These are phyloP conservation scores for Eucalyptus viminalis DNA, from an alignment of 345 rosid species.

Conservation along the genomic window DNA sequence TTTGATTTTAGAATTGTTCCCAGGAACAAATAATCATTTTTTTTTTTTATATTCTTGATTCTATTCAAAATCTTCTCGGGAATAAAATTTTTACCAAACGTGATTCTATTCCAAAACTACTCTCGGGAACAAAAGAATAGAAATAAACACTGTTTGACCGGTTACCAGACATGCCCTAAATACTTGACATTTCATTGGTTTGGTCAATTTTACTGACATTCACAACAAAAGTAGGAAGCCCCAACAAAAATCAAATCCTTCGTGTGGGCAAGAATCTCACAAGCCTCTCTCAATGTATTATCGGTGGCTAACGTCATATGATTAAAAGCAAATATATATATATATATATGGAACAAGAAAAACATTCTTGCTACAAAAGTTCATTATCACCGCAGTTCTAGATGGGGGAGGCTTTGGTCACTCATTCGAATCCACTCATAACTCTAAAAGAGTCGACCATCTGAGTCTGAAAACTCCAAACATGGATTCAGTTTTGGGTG, in stretches of 20 bases:
- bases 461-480: not conserved
- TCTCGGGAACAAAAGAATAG: fast-evolving
- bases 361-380: not conserved
- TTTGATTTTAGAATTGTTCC: fast-evolving
- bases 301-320: not conserved
- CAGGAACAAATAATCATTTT: fast-evolving
- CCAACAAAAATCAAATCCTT: too few relatives aligned
- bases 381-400: not conserved
- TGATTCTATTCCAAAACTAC: fast-evolving
- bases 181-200: not conserved
- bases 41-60: too few relatives aligned
- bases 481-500: not conserved
- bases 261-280: too few relatives aligned
- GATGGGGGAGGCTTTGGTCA: not conserved
- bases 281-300: not conserved
- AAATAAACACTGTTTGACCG: fast-evolving
- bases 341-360: not conserved
- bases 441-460: not conserved
- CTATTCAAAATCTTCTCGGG: fast-evolving
- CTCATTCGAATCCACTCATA: not conserved
- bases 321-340: too few relatives aligned
- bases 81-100: fast-evolving
- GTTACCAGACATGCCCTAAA: fast-evolving
- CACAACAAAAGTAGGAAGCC: not conserved
- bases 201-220: not conserved